Base-by-base conservation (phyloP, 495 filamentous ascomycete species). In the Terfezia boudieri region DNA sequence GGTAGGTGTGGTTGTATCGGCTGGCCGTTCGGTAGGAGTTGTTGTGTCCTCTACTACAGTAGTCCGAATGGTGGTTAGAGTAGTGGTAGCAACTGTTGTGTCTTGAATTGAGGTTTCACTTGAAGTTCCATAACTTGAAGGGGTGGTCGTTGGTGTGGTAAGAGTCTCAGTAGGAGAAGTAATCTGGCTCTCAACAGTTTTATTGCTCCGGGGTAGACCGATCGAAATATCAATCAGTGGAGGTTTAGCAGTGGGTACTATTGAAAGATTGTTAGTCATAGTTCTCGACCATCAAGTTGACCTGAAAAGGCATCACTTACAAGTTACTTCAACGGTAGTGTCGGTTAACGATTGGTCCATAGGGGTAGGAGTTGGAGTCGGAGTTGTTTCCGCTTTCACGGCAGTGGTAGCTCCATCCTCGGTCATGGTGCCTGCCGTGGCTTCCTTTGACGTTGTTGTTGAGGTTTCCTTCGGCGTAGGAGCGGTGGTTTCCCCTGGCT, bases 51-150 rank as follows among this genome's bases (percentile, higher is more conserved):
- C 58, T 10, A 57, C 37, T 14, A 57, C 55, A 26, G 62, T 36
- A 23, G 54, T 58, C 5, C 62, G 48, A 32, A 57, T 55, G 35
- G 56, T 17, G 23, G 60, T 54, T 51, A 55, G 48, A 37, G 64
- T 60, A 9, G 60, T 53, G 1, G 56, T 58, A 26, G 55, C 56
- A 50, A 67, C 63, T 53, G 64, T 59, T 52, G 61, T 66, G 50
- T 68, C 38, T 43, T 11, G 60, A 26, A 62, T 58, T 16, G 69
- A 1, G 64, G 36, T 59, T 60, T 16, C 56, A 54, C 37, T 57
- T 48, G 26, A 58, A 37, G 51, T 48, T n/a, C 32, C 48, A 49
- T 16, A 43, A 2, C 55, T 51, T 49, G 53, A 52, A 37, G 36
- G 49, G 43, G 59, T 55, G 20, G 46, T 51, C 41, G 58, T 53